Evolutionary conservation across 1,284 basidiomycete species (phyloP).

Genomic region (Cryptococcus sp.): DNA sequence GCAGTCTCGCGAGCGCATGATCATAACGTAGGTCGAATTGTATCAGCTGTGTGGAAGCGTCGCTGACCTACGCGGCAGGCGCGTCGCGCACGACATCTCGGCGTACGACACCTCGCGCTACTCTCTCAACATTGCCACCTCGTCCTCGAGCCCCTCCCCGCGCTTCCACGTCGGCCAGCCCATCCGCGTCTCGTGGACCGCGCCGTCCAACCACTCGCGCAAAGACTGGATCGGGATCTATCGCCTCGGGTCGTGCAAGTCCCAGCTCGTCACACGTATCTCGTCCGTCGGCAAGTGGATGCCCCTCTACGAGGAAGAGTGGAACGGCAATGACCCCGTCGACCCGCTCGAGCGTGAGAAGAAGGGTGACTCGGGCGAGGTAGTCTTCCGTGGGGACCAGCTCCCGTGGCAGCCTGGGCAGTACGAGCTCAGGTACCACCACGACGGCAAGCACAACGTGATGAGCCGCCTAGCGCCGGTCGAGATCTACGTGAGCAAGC

Average conservation of each 20-base stretch:
- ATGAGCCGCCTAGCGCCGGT: slow-evolving; percentile 77
- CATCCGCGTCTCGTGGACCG: slow-evolving; percentile 81
- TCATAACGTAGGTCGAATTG: slow-evolving; percentile 67
- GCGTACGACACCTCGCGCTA: slow-evolving; percentile 76
- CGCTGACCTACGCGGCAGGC: slow-evolving; percentile 54
- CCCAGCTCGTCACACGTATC: slow-evolving; percentile 76
- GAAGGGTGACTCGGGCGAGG: slow-evolving; percentile 59
- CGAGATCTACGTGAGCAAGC: slow-evolving; percentile 70
- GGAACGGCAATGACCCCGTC: slow-evolving; percentile 79
- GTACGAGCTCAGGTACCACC: slow-evolving; percentile 81
- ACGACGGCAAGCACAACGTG: slow-evolving; percentile 94
- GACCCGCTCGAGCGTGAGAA: slow-evolving; percentile 46
- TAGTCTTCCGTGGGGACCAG: slow-evolving; percentile 70
- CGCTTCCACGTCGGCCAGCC: slow-evolving; percentile 88
- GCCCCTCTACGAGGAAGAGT: slow-evolving; percentile 85
- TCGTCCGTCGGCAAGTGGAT: slow-evolving; percentile 88
- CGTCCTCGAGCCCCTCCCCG: slow-evolving; percentile 42
- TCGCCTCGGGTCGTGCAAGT: slow-evolving; percentile 81
- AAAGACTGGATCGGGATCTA: slow-evolving; percentile 98
- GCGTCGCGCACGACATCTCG: slow-evolving; percentile 74
- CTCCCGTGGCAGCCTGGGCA: slow-evolving; percentile 81
- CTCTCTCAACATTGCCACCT: slow-evolving; percentile 58
- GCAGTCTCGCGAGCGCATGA: slow-evolving; percentile 80
- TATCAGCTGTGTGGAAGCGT: background rate
- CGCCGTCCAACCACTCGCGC: slow-evolving; percentile 81